Base-by-base conservation (phyloP, 805 yeast genomes). In the Pichia nakasei region DNA sequence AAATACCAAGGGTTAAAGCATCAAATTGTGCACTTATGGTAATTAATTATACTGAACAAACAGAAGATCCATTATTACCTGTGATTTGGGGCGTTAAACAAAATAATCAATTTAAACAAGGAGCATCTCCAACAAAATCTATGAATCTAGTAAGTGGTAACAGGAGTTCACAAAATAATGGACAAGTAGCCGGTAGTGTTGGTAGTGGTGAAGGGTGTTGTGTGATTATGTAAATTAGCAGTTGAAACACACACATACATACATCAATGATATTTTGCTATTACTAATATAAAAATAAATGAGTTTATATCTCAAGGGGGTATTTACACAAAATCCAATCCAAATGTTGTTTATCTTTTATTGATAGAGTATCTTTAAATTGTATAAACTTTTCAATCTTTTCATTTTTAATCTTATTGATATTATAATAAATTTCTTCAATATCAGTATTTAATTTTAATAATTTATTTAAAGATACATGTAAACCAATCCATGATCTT, bases 1-100 rank as follows among this genome's bases (percentile, higher is more conserved):
- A 69, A 3, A 63, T 75, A 42, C 80, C 80, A 12, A 65, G 88
- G 48, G 76, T 80, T 2, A 76, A 79, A 27, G 80, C 84, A 9
- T 78, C 85, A 5, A 74, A 75, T 52, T 82, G 83, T 8, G 73
- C 80, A 8, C 61, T 72, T 32, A 54, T 61, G 60, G 63, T 73
- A 19, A 67, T 74, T 13, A 64, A 70, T 43, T 67, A 63, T 38
- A 63, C 69, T 8, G 66, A 69, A 43, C 66, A 62, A 20, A 68
- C 70, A 7, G 67, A 69, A 3, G 80, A 75, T 55, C 67, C 67
- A 37, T 58, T 75, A 36, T 57, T 75, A n/a, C 72, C 76, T 1
- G 53, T 60, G 6, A 42, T 71, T 11, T 73, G 78, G 76, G 64
- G 62, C 7, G 9, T 22, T 8, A 29, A 39, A 6, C 11, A n/a